Conservation (phyloP, 495 filamentous ascomycete species). For the Filosporella fistucella region DNA sequence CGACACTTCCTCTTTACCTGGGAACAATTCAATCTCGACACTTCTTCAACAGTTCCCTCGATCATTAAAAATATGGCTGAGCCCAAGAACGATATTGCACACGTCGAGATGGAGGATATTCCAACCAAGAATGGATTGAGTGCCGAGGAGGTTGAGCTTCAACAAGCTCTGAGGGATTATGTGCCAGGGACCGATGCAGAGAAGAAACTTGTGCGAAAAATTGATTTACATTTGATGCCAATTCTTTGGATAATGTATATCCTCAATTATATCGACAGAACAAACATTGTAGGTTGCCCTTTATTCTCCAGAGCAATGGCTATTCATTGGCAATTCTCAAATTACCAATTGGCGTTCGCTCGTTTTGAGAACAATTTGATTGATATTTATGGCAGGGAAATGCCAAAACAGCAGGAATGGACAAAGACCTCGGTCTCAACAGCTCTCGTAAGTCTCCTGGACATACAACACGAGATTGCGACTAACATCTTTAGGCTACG, state of each 20-base stretch:
- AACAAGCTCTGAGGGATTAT: constrained; percentile 5
- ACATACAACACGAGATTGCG: neutral
- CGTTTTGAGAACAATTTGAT: too few relatives aligned
- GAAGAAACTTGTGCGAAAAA: constrained; percentile 42
- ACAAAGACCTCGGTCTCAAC: constrained; percentile 23
- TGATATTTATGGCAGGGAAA: neutral
- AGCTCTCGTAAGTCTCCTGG: neutral
- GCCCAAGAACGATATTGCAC: neutral
- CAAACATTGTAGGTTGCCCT: neutral
- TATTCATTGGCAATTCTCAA: too few relatives aligned
- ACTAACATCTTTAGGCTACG: neutral
- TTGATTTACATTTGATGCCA: neutral
- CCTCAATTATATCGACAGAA: constrained; percentile 1
- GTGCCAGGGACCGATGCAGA: constrained; percentile 11
- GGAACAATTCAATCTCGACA: neutral
- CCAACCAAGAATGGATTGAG: neutral
- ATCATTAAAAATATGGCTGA: neutral
- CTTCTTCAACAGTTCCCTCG: neutral
- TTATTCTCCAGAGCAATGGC: neutral
- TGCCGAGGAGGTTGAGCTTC: constrained; percentile 2
- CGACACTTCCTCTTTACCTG: neutral
- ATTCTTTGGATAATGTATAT: neutral
- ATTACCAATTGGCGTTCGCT: too few relatives aligned
- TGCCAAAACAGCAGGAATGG: constrained; percentile 2
- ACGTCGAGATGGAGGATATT: neutral